Base-by-base conservation (phyloP, 768 basidiomycete genomes). In the Mycena albidolilacea region DNA sequence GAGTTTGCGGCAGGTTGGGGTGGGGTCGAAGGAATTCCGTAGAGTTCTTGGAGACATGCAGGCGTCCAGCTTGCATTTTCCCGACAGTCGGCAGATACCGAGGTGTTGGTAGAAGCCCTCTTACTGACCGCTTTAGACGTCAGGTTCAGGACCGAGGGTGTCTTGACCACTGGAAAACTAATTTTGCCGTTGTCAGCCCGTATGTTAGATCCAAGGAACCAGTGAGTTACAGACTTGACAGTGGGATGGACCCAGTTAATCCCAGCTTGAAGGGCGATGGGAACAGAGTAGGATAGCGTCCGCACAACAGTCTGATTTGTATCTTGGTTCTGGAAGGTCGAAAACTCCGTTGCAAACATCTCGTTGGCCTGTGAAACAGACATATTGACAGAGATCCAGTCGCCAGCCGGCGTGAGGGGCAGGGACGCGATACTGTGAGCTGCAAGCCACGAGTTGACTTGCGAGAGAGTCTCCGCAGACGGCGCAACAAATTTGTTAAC, bases 371-470 rank as follows among this genome's bases (percentile, higher is more conserved):
- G 59, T 11, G 59, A 38, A 43, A 60, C 59, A 15, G 59, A 19
- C 59, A 60, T 30, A 30, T 30, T 30, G 30, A 30, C 30, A 30
- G 30, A 30, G 30, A 30, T 30, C 30, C 30, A 30, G 11, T 60
- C 59, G 59, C 59, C 59, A 38, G 59, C 59, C 17, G 59, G n/a
- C 6, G 59, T 60, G 59, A 60, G 59, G 38, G 59, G 59, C 59
- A 38, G 43, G 37, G 59, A 38, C 39, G 41, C 41, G 59, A 60
- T 17, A 60, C n/a, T n/a, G n/a, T 43, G 15, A 60, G 59, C 59
- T 60, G 59, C 59, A 60, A 60, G 59, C 59, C 59, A 60, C 37
- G 59, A 39, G 3, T 60, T 60, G 38, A 60, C 59, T 43, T 43
- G 59, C 17, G 37, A 38, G 37, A 60, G 59, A 14, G 59, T 60